Percentiles rank a stretch among this genome's conserved stretches.
These are phyloP conservation scores for Termitomyces sp. DNA, from an alignment of 768 basidiomycete species.

Conservation along the genomic window DNA sequence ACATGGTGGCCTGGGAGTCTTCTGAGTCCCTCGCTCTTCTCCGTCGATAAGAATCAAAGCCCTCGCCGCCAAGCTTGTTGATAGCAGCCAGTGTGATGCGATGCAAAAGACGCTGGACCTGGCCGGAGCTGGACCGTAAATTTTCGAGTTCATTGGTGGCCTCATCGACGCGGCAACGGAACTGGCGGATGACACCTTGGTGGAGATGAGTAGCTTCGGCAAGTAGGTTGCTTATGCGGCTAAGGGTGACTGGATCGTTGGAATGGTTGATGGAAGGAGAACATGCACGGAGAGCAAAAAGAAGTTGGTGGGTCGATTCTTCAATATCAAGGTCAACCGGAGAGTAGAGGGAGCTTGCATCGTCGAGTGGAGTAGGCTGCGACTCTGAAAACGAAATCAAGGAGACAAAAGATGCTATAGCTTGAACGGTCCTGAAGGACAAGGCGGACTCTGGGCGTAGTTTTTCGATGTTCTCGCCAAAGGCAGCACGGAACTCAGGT, in stretches of 20 bases:
- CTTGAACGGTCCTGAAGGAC: conserved; percentile 54
- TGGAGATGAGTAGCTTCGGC: conserved; percentile 45
- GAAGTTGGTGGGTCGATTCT: conserved; percentile 40
- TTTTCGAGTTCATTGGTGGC: conserved; percentile 44
- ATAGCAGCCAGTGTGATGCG: conserved; percentile 40
- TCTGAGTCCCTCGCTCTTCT: conserved; percentile 57
- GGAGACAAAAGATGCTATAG: conserved; percentile 45
- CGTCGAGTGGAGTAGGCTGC: conserved; percentile 19
- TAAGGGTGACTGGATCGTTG: conserved; percentile 33
- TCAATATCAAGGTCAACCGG: conserved; percentile 43
- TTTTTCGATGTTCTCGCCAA: conserved; percentile 46
- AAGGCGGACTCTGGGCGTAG: conserved; percentile 50
- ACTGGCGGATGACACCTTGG: conserved; percentile 43
- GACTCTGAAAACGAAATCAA: conserved; percentile 43
- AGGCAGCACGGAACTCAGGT: conserved; percentile 62
- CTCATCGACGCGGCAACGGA: conserved; percentile 52
- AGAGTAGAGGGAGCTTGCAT: conserved; percentile 33
- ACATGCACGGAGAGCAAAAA: conserved; percentile 52
- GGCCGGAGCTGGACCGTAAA: conserved; percentile 41
- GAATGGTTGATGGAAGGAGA: conserved; percentile 38
- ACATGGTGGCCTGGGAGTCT: conserved; percentile 60
- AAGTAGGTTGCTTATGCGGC: conserved; percentile 42
- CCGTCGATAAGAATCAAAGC: conserved; percentile 25
- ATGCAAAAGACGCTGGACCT: conserved; percentile 41
- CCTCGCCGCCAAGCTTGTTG: conserved; percentile 35